phyloP scores from a whole-genome alignment of 768 basidiomycete species.

The Bullera alba region DNA sequence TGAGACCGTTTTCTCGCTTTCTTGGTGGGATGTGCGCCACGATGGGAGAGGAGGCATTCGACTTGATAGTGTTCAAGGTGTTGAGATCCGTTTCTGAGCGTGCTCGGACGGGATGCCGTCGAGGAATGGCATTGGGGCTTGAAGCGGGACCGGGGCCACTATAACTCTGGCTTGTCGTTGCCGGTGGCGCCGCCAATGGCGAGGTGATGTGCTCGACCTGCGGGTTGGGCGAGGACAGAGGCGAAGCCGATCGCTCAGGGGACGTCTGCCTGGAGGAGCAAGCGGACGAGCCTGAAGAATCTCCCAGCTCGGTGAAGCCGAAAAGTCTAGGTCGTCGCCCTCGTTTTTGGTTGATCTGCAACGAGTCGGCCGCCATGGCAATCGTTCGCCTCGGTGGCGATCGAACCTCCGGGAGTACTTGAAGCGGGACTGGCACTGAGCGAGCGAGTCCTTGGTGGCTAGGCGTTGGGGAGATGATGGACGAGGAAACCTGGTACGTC shows the following conservation, averaged over 20 bases:
- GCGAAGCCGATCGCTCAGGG: conserved; percentile 13
- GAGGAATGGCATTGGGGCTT: conserved; percentile 1
- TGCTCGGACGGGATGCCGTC: conserved; percentile 8
- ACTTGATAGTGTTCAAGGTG: conserved; percentile 10
- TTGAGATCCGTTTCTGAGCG: conserved; percentile 11
- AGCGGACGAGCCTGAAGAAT: conserved; percentile 8
- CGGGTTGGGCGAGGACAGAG: not conserved
- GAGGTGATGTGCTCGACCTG: not conserved
- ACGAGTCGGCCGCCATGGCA: conserved; percentile 26
- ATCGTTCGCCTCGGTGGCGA: conserved; percentile 36
- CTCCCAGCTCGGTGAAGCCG: conserved; percentile 43
- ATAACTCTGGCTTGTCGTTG: not conserved
- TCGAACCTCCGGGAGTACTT: conserved; percentile 42
- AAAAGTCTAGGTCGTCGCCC: conserved; percentile 38
- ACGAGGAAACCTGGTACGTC: not conserved
- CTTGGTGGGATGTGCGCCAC: conserved; percentile 6
- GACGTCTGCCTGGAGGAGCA: conserved; percentile 16
- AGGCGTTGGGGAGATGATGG: not conserved
- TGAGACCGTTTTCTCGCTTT: conserved; percentile 38
- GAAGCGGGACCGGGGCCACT: conserved; percentile 2
- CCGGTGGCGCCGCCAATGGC: not conserved
- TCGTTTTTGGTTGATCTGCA: conserved; percentile 18
- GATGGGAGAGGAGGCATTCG: not conserved
- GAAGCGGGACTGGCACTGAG: conserved; percentile 24
- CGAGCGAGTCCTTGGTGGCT: too few relatives aligned